Conservation (phyloP, 441 rosid genomes). For the Jatropha podagrica region DNA sequence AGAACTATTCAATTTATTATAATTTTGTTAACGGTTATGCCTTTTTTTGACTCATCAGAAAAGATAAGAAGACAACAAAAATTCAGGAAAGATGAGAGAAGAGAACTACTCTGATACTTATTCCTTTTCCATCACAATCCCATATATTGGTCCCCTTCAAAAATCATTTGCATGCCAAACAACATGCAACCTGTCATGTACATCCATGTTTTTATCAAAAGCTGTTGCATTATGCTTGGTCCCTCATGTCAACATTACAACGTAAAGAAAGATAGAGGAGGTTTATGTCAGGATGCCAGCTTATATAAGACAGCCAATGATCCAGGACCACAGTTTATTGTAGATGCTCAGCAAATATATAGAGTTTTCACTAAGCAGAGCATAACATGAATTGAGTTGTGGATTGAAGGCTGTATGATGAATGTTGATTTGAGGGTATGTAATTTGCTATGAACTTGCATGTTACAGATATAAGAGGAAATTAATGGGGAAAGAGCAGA, state of each 20-base stretch:
- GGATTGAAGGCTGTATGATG: not conserved
- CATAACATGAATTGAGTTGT: not conserved
- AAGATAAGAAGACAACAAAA: not conserved
- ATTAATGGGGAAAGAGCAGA: not conserved
- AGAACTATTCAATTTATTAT: not conserved
- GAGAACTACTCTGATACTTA: not conserved
- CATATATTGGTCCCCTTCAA: not conserved
- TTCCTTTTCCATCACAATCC: not conserved
- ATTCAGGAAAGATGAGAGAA: not conserved
- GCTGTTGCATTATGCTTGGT: not conserved
- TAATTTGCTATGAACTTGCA: not conserved
- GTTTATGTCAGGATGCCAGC: not conserved
- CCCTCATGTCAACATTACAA: not conserved
- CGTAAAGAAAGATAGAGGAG: not conserved
- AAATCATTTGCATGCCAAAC: not conserved
- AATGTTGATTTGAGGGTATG: not conserved
- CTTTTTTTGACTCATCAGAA: not conserved
- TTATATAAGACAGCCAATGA: constrained; percentile 4
- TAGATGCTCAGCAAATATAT: not conserved
- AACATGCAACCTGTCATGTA: not conserved
- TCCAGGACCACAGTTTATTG: not conserved
- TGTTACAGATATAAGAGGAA: not conserved
- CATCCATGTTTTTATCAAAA: not conserved
- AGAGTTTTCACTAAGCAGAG: not conserved
- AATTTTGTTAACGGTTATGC: not conserved